Conservation (phyloP, 2,329 filamentous ascomycete species). For the Westerdykella sp. region DNA sequence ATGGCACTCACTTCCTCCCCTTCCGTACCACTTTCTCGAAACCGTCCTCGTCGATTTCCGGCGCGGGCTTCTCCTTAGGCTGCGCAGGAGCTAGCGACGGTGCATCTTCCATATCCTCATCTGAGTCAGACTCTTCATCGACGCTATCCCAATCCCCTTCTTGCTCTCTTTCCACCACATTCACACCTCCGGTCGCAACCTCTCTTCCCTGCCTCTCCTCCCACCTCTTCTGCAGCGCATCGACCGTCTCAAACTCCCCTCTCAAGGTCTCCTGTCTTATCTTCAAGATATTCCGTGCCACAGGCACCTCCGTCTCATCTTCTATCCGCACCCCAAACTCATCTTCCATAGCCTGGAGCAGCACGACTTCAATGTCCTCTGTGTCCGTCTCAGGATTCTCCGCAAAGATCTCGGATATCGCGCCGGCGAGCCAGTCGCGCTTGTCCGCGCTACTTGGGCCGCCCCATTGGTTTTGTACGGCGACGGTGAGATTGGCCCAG, state of each 20-base stretch:
- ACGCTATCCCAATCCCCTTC: constrained; percentile 33
- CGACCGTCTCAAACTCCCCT: constrained; percentile 61
- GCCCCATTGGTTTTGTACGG: constrained; percentile 82
- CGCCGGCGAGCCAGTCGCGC: constrained; percentile 92
- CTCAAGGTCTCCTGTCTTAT: constrained; percentile 58
- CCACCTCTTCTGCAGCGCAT: constrained; percentile 58
- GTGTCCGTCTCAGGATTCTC: constrained; percentile 57
- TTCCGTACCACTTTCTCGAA: constrained; percentile 40
- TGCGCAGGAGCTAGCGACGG: constrained; percentile 31
- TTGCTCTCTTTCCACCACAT: constrained; percentile 55
- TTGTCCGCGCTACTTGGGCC: constrained; percentile 78
- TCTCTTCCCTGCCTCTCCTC: constrained; percentile 54
- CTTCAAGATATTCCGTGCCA: constrained; percentile 66
- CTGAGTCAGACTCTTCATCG: constrained; percentile 50
- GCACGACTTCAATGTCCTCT: constrained; percentile 74
- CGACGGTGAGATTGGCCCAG: constrained; percentile 83
- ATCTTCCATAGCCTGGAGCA: constrained; percentile 88
- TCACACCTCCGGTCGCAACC: constrained; percentile 41
- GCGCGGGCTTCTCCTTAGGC: constrained; percentile 23
- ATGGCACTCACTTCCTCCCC: constrained; percentile 19
- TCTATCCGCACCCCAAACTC: constrained; percentile 93
- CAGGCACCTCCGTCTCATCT: constrained; percentile 72
- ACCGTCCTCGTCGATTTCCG: constrained; percentile 39
- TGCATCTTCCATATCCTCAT: constrained; percentile 34
- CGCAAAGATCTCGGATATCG: constrained; percentile 71